A percentile compares a stretch with the other conserved stretches of the same genome.
Conservation (phyloP, 495 filamentous ascomycete genomes). For the Penicillium ochrochloron region DNA sequence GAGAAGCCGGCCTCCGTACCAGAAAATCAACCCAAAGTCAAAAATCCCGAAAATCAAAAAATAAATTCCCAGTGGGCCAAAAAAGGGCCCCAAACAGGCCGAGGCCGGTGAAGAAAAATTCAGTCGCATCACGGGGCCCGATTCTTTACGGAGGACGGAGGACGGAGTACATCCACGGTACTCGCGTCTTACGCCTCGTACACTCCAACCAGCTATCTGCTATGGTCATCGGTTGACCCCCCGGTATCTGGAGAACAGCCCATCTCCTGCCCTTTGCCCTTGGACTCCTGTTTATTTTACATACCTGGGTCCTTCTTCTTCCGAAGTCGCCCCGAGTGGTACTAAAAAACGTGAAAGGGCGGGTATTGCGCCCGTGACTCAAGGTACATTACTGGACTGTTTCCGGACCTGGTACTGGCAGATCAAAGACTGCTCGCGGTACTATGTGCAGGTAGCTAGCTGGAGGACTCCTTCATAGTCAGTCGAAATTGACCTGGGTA, state of each 20-base stretch:
- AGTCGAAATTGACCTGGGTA: neutral
- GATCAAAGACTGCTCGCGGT: neutral
- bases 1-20: slow-evolving; percentile 21
- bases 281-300: neutral
- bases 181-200: slow-evolving; percentile 15
- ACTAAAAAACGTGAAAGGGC: neutral
- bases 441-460: neutral
- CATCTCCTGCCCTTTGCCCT: neutral
- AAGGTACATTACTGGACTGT: slow-evolving; percentile 14
- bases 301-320: neutral
- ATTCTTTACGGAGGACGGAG: neutral
- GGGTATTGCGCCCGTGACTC: slow-evolving; percentile 1
- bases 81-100: slow-evolving; percentile 29
- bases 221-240: slow-evolving; percentile 17
- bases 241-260: slow-evolving; percentile 14
- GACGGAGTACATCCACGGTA: slow-evolving; percentile 28
- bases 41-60: slow-evolving; percentile 29
- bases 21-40: slow-evolving; percentile 22
- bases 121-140: slow-evolving; percentile 34
- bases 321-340: slow-evolving; percentile 5
- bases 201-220: neutral
- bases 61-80: slow-evolving; percentile 12
- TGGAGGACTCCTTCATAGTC: neutral
- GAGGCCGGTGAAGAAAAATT: slow-evolving; percentile 36
- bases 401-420: slow-evolving; percentile 36